Conservation (phyloP, 2,329 filamentous ascomycete species). For the Cryphonectria carpinicola region DNA sequence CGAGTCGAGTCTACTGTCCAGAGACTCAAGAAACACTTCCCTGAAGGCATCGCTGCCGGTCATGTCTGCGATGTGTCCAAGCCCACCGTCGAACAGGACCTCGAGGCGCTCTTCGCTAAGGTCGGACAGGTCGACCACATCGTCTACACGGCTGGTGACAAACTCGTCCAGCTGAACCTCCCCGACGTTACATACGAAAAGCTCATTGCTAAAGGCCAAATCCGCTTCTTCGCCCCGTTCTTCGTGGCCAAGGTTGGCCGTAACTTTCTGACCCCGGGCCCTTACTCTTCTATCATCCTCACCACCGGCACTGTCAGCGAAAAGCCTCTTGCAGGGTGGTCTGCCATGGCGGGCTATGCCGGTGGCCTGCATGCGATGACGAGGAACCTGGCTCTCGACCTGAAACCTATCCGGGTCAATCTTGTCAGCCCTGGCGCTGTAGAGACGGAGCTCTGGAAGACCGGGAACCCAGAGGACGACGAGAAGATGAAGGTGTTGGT, state of each 20-base stretch:
- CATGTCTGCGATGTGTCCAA: conserved; percentile 38
- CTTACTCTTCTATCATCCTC: conserved; percentile 55
- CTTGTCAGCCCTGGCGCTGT: conserved; percentile 60
- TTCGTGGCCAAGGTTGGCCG: conserved; percentile 40
- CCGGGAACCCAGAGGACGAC: conserved; percentile 31
- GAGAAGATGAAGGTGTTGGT: conserved; percentile 31
- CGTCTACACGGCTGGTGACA: conserved; percentile 38
- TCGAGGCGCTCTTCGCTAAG: conserved; percentile 36
- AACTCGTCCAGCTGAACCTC: conserved; percentile 31
- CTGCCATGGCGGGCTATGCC: conserved; percentile 50
- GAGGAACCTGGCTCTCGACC: conserved; percentile 62
- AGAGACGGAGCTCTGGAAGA: conserved; percentile 49
- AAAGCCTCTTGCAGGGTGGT: conserved; percentile 52
- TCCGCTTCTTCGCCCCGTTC: conserved; percentile 40
- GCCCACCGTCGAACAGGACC: conserved; percentile 38
- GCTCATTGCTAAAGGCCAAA: conserved; percentile 34
- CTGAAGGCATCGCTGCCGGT: conserved; percentile 32
- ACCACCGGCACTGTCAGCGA: conserved; percentile 58
- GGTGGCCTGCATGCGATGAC: conserved; percentile 57
- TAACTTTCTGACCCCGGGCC: conserved; percentile 33
- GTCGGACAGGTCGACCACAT: conserved; percentile 34
- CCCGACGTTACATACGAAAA: conserved; percentile 34
- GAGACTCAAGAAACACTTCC: conserved; percentile 27
- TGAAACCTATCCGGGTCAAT: conserved; percentile 68
- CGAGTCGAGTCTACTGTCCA: conserved; percentile 52